Evolutionary conservation across 345 rosid genomes (phyloP).

Genomic region (Carallia brachiata): DNA sequence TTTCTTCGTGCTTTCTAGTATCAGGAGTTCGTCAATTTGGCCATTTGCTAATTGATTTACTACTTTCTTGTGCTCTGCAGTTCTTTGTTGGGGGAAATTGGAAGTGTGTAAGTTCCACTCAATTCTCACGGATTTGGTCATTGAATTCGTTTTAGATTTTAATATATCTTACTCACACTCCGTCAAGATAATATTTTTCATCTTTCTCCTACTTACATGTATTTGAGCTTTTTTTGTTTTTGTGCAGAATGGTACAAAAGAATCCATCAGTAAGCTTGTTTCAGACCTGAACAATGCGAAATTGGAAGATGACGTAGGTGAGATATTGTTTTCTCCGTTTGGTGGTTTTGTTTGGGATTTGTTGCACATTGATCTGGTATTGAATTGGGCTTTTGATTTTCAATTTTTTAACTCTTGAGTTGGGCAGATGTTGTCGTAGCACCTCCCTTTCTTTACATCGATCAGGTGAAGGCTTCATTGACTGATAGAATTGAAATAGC

Average conservation of each 20-base stretch:
- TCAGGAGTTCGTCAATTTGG: background rate
- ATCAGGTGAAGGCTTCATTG: constrained; percentile 68
- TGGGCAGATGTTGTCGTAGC: constrained; percentile 88
- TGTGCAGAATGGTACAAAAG: constrained; percentile 86
- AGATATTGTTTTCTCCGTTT: constrained; percentile 20
- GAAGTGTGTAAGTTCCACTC: constrained; percentile 80
- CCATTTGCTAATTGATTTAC: background rate
- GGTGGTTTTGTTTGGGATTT: background rate
- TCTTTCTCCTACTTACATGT: constrained; percentile 1
- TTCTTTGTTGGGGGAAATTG: constrained; percentile 99
- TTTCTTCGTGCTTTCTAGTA: background rate
- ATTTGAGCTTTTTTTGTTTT: constrained; percentile 7
- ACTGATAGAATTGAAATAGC: constrained; percentile 74
- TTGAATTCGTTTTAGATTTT: background rate
- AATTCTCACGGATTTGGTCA: background rate
- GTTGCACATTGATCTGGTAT: background rate
- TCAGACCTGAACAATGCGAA: constrained; percentile 77
- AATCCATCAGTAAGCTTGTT: constrained; percentile 83
- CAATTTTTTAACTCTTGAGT: constrained; percentile 11
- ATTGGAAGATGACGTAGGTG: constrained; percentile 92
- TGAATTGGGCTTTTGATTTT: background rate
- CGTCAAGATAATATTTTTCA: background rate
- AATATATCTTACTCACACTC: too few relatives aligned
- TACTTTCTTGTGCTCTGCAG: constrained; percentile 49
- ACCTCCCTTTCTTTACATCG: constrained; percentile 93